phyloP scores from a whole-genome alignment of 805 yeast species.

The Teunomyces funiuensis region DNA sequence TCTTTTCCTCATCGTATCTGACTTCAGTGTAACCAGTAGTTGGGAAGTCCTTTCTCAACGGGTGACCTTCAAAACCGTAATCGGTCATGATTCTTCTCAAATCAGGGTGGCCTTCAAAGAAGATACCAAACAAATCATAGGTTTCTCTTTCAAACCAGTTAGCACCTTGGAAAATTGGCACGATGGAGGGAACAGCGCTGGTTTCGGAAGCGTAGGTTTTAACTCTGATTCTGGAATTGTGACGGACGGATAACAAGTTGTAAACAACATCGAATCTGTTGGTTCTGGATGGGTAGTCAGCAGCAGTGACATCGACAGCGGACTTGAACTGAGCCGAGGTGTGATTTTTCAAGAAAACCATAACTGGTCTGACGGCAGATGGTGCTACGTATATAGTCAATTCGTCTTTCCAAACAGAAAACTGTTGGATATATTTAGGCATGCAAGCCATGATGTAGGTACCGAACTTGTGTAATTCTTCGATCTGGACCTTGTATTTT shows the following conservation, averaged over 20 bases:
- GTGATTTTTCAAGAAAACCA: slow-evolving; percentile 71
- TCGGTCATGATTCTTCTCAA: slow-evolving; percentile 87
- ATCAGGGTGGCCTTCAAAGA: slow-evolving; percentile 88
- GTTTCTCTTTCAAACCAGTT: slow-evolving; percentile 93
- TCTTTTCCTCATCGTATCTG: slow-evolving; percentile 86
- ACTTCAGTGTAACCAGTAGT: slow-evolving; percentile 90
- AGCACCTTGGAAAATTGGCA: slow-evolving; percentile 73
- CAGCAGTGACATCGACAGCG: slow-evolving; percentile 81
- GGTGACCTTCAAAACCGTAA: slow-evolving; percentile 91
- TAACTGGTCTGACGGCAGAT: slow-evolving; percentile 66
- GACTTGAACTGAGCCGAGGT: slow-evolving; percentile 78
- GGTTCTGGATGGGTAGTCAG: slow-evolving; percentile 79
- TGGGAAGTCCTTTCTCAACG: slow-evolving; percentile 89
- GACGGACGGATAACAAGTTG: slow-evolving; percentile 75
- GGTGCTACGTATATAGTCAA: slow-evolving; percentile 76
- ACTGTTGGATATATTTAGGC: slow-evolving; percentile 82
- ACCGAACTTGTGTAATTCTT: slow-evolving; percentile 80
- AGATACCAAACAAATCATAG: slow-evolving; percentile 82
- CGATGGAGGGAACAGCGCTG: slow-evolving; percentile 75
- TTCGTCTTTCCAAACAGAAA: slow-evolving; percentile 90
- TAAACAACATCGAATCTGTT: slow-evolving; percentile 87
- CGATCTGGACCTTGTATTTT: slow-evolving; percentile 61
- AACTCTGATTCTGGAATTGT: slow-evolving; percentile 83
- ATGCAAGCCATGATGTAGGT: slow-evolving; percentile 71
- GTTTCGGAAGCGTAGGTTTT: slow-evolving; percentile 86